Conservation (phyloP, 805 yeast species). For the Candida manassasensis region DNA sequence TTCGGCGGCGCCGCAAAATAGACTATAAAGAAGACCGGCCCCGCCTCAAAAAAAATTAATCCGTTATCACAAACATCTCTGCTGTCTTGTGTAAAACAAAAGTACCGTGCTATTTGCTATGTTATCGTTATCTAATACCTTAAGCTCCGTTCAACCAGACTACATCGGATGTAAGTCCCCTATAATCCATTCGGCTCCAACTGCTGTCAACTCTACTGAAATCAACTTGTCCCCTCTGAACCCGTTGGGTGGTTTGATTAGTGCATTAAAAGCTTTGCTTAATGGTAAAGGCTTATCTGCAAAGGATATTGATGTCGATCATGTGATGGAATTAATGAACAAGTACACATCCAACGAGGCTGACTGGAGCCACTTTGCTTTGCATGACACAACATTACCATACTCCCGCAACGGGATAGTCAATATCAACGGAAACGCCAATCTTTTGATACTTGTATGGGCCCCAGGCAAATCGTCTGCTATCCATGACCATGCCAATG, state of each 20-base stretch:
- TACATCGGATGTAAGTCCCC: background rate
- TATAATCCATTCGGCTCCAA: background rate
- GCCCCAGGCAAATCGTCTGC: conserved; percentile 58
- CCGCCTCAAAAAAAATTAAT: too few species aligned
- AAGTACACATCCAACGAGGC: conserved; percentile 41
- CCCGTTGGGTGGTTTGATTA: conserved; percentile 23
- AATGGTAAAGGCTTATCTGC: conserved; percentile 34
- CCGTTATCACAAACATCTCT: too few species aligned
- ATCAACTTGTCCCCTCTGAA: conserved; percentile 10
- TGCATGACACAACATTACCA: conserved; percentile 44
- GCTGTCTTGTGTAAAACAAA: too few species aligned
- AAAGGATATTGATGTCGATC: conserved; percentile 49
- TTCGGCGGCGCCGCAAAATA: too few species aligned
- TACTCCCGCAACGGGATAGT: conserved; percentile 71
- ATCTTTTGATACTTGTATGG: conserved; percentile 66
- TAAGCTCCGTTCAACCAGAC: background rate
- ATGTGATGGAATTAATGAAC: conserved; percentile 43
- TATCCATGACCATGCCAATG: conserved; percentile 72
- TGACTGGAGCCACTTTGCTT: conserved; percentile 60
- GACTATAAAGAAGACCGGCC: too few species aligned
- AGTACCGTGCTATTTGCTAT: conserved; percentile 2
- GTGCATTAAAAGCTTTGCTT: conserved; percentile 20
- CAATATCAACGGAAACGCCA: conserved; percentile 67
- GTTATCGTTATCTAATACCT: background rate
- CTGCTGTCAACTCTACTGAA: background rate